A percentile compares a stretch with the other conserved stretches of the same genome.
Evolutionary conservation across 202 grass and related monocot genomes (phyloP).

Genomic region (Saccharum hybrid): DNA sequence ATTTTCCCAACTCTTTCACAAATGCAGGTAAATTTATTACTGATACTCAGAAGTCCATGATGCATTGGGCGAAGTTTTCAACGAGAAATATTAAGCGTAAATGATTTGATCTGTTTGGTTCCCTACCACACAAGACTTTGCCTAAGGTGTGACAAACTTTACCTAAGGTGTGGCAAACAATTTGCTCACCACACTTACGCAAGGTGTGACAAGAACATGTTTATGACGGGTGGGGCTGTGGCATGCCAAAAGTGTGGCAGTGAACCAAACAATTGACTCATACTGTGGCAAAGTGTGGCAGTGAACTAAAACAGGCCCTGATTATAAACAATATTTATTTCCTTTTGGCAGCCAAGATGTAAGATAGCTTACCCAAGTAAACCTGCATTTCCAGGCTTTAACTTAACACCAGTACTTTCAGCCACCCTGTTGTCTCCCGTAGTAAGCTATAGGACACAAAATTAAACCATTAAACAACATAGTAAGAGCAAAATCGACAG

Average conservation of each 20-base stretch:
- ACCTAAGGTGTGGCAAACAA: background rate
- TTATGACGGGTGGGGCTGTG: background rate
- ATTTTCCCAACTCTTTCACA: conserved; percentile 11
- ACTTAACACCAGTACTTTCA: conserved; percentile 58
- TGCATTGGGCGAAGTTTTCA: background rate
- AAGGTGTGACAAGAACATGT: background rate
- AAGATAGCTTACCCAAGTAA: conserved; percentile 77
- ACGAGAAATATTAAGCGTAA: background rate
- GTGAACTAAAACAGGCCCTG: conserved; percentile 18
- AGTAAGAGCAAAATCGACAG: conserved; percentile 26
- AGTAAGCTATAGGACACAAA: conserved; percentile 61
- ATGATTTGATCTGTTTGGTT: conserved; percentile 19
- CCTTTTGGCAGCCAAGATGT: background rate
- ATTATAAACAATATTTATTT: conserved; percentile 33
- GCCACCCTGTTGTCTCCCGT: conserved; percentile 62
- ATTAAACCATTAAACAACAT: conserved; percentile 20
- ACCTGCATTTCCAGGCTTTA: conserved; percentile 71
- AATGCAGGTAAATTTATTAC: conserved; percentile 20
- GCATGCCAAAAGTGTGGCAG: background rate
- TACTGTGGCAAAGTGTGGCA: background rate
- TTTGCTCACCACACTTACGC: background rate
- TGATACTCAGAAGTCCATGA: conserved; percentile 15
- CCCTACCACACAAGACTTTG: background rate
- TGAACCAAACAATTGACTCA: background rate
- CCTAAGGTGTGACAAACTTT: background rate